These are phyloP conservation scores for Cicer yamashitae DNA, from an alignment of 306 rosid species.

Conservation along the genomic window DNA sequence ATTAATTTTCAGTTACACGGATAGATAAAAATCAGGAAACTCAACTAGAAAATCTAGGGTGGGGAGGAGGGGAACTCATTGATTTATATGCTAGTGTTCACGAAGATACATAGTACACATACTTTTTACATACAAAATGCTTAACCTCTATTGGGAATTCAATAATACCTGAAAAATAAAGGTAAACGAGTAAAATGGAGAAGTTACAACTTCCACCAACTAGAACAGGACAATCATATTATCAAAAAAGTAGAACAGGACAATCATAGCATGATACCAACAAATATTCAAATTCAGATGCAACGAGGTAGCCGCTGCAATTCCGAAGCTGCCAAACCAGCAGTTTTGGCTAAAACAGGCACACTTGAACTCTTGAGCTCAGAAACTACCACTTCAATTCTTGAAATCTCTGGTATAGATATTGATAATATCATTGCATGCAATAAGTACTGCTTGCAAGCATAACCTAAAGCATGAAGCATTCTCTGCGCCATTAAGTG, in stretches of 20 bases:
- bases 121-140: constrained; percentile 45
- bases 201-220: constrained; percentile 12
- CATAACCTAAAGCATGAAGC: constrained; percentile 82
- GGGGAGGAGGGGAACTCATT: background rate
- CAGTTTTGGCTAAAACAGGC: constrained; percentile 67
- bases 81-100: constrained; percentile 35
- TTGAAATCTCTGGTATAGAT: constrained; percentile 75
- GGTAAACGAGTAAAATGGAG: constrained; percentile 16
- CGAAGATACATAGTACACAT: constrained; percentile 48
- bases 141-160: constrained; percentile 36
- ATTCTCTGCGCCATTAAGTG: constrained; percentile 67
- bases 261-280: constrained; percentile 41
- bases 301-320: constrained; percentile 96
- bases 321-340: constrained; percentile 76
- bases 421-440: constrained; percentile 92
- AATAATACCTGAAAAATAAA: constrained; percentile 47
- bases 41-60: background rate
- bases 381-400: constrained; percentile 71
- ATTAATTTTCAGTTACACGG: constrained; percentile 2
- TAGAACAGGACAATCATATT: constrained; percentile 27
- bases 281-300: constrained; percentile 59
- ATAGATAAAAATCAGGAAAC: constrained; percentile 1
- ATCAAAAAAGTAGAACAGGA: background rate
- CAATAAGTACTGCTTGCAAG: constrained; percentile 80
- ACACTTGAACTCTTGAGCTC: constrained; percentile 78